These are phyloP conservation scores for Priceomyces melissophilus DNA, from an alignment of 805 yeast genomes.

Conservation along the genomic window DNA sequence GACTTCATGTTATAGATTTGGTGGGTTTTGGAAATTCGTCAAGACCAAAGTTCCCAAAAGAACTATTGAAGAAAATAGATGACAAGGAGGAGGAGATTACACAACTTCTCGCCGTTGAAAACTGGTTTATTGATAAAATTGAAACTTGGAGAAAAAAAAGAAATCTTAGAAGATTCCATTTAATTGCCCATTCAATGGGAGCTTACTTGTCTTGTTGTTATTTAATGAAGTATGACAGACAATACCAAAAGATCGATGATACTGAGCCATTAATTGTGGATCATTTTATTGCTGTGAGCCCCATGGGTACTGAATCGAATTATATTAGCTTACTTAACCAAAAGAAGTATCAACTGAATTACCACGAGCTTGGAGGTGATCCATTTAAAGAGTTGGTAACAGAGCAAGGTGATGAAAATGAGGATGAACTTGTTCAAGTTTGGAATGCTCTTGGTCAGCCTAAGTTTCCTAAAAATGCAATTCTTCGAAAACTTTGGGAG, in stretches of 20 bases:
- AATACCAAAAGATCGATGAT: slow-evolving; percentile 4
- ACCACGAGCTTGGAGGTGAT: slow-evolving; percentile 31
- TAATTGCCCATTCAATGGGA: slow-evolving; percentile 43
- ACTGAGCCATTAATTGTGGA: slow-evolving; percentile 15
- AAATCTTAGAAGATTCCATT: slow-evolving; percentile 21
- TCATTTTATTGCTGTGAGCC: slow-evolving; percentile 32
- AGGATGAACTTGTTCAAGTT: slow-evolving; percentile 15
- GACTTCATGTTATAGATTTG: slow-evolving; percentile 37
- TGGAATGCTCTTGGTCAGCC: slow-evolving; percentile 38
- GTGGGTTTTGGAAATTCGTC: slow-evolving; percentile 45
- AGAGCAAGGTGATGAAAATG: slow-evolving; percentile 15
- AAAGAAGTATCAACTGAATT: slow-evolving; percentile 28
- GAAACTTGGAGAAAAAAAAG: slow-evolving; percentile 33
- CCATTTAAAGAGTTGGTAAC: slow-evolving; percentile 32
- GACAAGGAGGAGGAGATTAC: slow-evolving; percentile 21
- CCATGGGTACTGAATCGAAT: slow-evolving; percentile 44
- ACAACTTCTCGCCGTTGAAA: slow-evolving; percentile 32
- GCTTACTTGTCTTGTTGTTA: slow-evolving; percentile 40
- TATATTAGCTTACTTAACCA: slow-evolving; percentile 30
- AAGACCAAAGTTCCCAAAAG: slow-evolving; percentile 34
- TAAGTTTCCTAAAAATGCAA: slow-evolving; percentile 29
- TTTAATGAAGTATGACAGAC: slow-evolving; percentile 34
- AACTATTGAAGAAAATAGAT: slow-evolving; percentile 20
- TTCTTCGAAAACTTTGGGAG: slow-evolving; percentile 35
- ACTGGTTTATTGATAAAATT: slow-evolving; percentile 40